Base-by-base conservation (phyloP, 192 early-diverging fungal genomes). In the Podila epigama region DNA sequence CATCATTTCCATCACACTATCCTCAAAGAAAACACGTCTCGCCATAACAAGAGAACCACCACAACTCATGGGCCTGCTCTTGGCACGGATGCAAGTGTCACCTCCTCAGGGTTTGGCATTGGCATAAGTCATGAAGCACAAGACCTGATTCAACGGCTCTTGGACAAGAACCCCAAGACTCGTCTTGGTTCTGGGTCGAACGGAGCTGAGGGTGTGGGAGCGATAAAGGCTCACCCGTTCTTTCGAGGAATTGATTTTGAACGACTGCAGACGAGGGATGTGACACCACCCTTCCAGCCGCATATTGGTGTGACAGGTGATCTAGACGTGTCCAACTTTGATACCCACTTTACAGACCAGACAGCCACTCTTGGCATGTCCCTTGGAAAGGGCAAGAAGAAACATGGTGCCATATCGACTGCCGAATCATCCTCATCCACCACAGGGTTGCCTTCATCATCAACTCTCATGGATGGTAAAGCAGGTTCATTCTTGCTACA, bases 251-350 rank as follows among this genome's bases (percentile, higher is more conserved):
- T 93, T 5, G 81, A 92, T 61, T 94, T 90, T 87, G 56, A 82
- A 4, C 78, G 83, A 27, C 83, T 94, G 1, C 71, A 82, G 36
- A 84, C 81, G 13, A 83, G 92, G 15, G 87, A 92, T 82, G 83
- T 91, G 31, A 69, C 79, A 3, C 86, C 84, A 22, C 86, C 86
- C 6, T 94, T 87, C 50, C 78, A 83, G 51, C 81, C 81, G 29
- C 78, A 77, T 60, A 77, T 83, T 13, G 73, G 73, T 22, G 48
- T 77, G 33, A 68, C 50, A 41, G 73, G 83, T 11, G 88, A 87
- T 22, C 75, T 86, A 25, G 90, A 91, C 60, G 90, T 88, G 25
- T 91, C 89, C 54, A 91, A 91, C 71, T 91, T 91, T 81, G 90
- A 91, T 52, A 78, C 82, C 52, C 88, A 89, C 61, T 91, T 91